Percentiles rank a stretch among this genome's conserved stretches.
Conservation (phyloP, 176 grass and related monocot genomes). For the Alloteropsis semialata region DNA sequence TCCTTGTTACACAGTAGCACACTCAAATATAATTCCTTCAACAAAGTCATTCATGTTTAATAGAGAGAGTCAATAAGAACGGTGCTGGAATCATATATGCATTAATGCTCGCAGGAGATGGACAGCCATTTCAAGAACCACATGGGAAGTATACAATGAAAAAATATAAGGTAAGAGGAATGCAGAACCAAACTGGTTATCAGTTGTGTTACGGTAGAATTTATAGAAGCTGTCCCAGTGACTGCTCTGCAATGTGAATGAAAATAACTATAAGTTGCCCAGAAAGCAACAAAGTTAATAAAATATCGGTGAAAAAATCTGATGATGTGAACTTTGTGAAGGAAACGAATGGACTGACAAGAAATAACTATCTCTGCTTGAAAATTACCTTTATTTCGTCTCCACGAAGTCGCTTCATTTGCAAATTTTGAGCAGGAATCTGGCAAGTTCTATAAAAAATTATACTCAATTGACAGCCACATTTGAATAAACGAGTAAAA, state of each 20-base stretch:
- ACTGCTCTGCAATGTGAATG: conserved; percentile 60
- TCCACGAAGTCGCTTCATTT: conserved; percentile 86
- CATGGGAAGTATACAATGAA: background rate
- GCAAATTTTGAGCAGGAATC: conserved; percentile 83
- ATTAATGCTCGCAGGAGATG: background rate
- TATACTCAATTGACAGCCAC: conserved; percentile 20
- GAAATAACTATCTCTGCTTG: background rate
- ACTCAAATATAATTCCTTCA: background rate
- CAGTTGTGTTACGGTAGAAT: conserved; percentile 95
- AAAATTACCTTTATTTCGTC: conserved; percentile 79
- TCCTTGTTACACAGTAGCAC: conserved; percentile 5
- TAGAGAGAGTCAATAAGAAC: background rate
- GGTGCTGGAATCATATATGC: background rate
- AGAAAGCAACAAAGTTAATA: conserved; percentile 2
- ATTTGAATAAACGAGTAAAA: conserved; percentile 13
- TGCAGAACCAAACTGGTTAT: conserved; percentile 80
- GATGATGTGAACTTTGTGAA: conserved; percentile 12
- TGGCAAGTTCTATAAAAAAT: conserved; percentile 20
- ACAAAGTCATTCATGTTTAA: conserved; percentile 2
- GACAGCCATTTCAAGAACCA: background rate
- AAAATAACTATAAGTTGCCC: conserved; percentile 24
- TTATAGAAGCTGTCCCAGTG: conserved; percentile 88
- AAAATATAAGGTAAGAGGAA: conserved; percentile 31
- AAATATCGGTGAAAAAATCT: conserved; percentile 5
- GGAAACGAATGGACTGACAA: background rate